These are phyloP conservation scores for Eucalyptus victrix DNA, from an alignment of 345 rosid genomes.

Conservation along the genomic window DNA sequence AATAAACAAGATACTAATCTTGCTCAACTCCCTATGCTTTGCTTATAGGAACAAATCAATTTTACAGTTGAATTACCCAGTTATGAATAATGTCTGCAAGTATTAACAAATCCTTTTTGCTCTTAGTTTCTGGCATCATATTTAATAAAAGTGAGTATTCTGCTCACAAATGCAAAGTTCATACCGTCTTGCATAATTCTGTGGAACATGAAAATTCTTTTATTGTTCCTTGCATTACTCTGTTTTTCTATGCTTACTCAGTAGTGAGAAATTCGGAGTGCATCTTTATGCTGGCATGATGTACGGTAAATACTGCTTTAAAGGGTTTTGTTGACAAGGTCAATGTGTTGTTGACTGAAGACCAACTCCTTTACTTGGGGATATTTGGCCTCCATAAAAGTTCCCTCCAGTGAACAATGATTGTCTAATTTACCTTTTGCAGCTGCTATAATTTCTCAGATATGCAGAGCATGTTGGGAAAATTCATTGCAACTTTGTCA, in stretches of 20 bases:
- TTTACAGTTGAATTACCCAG: neutral
- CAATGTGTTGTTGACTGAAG: neutral
- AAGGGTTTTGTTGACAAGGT: neutral
- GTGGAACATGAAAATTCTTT: neutral
- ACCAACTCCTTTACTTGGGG: neutral
- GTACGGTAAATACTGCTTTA: neutral
- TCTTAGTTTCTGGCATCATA: neutral
- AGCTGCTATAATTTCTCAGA: slow-evolving; percentile 46
- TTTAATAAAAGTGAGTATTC: neutral
- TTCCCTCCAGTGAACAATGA: neutral
- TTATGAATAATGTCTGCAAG: neutral
- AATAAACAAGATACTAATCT: neutral
- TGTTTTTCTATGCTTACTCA: neutral
- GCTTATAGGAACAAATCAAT: neutral
- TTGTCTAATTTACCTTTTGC: slow-evolving; percentile 9
- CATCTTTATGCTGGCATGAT: neutral
- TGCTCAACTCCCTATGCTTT: neutral
- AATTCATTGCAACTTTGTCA: slow-evolving; percentile 49
- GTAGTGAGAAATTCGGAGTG: neutral
- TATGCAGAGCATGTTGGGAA: slow-evolving; percentile 36
- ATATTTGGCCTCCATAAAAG: neutral
- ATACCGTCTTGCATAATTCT: neutral
- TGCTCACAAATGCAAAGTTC: neutral
- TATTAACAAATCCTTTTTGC: neutral
- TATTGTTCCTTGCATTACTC: neutral